Base-by-base conservation (phyloP, 2,329 filamentous ascomycete genomes). In the Ophiostoma montium region DNA sequence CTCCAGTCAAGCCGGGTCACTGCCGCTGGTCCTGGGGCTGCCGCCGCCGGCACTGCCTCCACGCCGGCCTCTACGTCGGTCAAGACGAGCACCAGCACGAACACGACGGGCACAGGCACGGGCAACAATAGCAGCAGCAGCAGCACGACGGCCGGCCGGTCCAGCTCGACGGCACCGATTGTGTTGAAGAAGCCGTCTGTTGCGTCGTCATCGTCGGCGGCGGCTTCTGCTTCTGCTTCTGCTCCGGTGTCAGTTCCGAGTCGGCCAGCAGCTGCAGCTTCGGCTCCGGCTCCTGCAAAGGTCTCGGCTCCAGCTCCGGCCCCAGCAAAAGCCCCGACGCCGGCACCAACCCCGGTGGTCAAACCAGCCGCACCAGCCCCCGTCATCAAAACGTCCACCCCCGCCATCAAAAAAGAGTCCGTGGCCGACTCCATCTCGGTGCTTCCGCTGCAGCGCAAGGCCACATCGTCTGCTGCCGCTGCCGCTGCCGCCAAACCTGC, bases 361-460 rank as follows among this genome's bases (percentile, higher is more conserved):
- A n/a, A n/a, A n/a, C n/a, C n/a, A n/a, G n/a, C n/a, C n/a, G 31
- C 44, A 5, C 35, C 47, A 19, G 39, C 46, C 1, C 31, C 35
- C 15, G 10, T 45, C 12, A 19, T 43, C 8, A 45, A 48, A 23
- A 35, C n/a, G n/a, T n/a, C n/a, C n/a, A n/a, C n/a, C 2, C 31
- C 35, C 15, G 10, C 41, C 7, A 27, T 43, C 9, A 45, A 48
- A 21, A 36, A 31, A 10, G 51, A 53, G 36, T 27, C 41, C 10
- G 45, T 42, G 8, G 52, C 50, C 9, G 58, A 61, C 49, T 59
- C 59, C 1, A 62, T 60, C 13, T 47, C 58, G 2, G 57, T 58
- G n/a, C 54, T 55, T 49, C 49, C 39, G 2, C 21, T 30, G 15
- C 39, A 42, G 13, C 54, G 56, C 16, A 31, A 54, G 33, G 38